phyloP scores from a whole-genome alignment of 1,284 basidiomycete genomes.

The Trichosporon sp. region DNA sequence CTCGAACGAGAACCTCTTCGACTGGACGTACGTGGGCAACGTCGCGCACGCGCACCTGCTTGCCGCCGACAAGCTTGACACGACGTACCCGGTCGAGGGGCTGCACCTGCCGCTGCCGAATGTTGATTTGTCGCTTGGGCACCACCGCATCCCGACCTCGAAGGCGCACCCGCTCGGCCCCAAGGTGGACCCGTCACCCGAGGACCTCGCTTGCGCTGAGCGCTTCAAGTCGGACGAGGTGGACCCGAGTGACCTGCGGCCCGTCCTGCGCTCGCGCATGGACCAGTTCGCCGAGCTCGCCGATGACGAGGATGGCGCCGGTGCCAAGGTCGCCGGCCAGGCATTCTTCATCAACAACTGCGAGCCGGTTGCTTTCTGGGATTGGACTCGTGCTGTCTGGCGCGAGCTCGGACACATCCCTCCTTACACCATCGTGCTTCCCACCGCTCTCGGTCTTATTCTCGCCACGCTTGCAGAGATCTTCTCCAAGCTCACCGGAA shows the following conservation, averaged over 20 bases:
- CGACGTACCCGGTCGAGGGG: conserved; percentile 43
- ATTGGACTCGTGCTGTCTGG: conserved; percentile 84
- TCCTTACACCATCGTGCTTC: conserved; percentile 57
- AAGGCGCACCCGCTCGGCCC: conserved; percentile 73
- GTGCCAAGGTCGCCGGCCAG: conserved; percentile 71
- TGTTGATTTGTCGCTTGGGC: conserved; percentile 60
- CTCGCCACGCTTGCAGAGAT: conserved; percentile 69
- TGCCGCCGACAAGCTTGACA: conserved; percentile 64
- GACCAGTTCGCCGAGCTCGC: conserved; percentile 54
- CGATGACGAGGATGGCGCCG: conserved; percentile 23
- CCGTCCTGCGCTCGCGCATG: conserved; percentile 59
- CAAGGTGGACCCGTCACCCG: conserved; percentile 54
- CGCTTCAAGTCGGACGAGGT: conserved; percentile 54
- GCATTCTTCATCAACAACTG: conserved; percentile 98
- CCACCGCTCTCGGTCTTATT: conserved; percentile 61
- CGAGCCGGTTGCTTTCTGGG: conserved; percentile 95
- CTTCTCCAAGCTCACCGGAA: conserved; percentile 68
- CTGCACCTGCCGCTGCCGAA: conserved; percentile 60
- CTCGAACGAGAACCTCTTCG: conserved; percentile 86
- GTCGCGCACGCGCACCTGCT: conserved; percentile 91
- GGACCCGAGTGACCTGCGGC: conserved; percentile 51
- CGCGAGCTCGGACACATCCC: conserved; percentile 62
- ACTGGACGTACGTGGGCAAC: conserved; percentile 97
- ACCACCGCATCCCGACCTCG: conserved; percentile 66
- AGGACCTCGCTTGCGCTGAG: conserved; percentile 57